These are phyloP conservation scores for Picea glauca DNA, from an alignment of 75 land plant species.

Conservation along the genomic window DNA sequence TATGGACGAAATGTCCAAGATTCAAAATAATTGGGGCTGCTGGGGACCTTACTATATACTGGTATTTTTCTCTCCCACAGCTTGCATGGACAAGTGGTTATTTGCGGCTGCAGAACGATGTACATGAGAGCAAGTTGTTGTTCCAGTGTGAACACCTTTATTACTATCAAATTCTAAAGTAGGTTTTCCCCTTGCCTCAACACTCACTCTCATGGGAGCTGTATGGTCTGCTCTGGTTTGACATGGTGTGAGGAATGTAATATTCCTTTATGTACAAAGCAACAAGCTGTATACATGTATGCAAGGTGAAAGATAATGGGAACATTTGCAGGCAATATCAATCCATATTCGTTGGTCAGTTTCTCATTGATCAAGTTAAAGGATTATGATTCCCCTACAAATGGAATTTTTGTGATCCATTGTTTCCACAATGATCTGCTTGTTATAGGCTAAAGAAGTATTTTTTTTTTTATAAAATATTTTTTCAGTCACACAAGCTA, in stretches of 20 bases:
- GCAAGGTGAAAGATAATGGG: not conserved
- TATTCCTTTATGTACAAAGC: slow-evolving; percentile 9
- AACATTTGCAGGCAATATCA: slow-evolving; percentile 6
- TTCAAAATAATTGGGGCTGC: slow-evolving; percentile 8
- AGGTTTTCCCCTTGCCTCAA: not conserved
- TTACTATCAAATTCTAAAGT: not conserved
- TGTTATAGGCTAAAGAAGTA: not conserved
- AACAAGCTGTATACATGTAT: slow-evolving; percentile 4
- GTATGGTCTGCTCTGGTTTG: slow-evolving; percentile 6
- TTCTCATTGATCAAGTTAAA: not conserved
- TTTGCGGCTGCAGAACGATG: slow-evolving; percentile 10
- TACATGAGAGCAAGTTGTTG: slow-evolving; percentile 13
- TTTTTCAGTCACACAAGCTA: not conserved
- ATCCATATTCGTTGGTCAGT: not conserved
- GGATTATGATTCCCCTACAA: not conserved
- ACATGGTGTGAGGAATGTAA: slow-evolving; percentile 13
- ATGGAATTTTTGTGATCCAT: not conserved
- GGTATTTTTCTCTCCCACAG: slow-evolving; percentile 1
- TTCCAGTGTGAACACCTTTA: slow-evolving; percentile 4
- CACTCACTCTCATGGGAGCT: slow-evolving; percentile 2
- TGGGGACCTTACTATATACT: not conserved
- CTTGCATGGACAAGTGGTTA: not conserved
- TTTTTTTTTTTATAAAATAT: not conserved
- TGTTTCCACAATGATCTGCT: not conserved
- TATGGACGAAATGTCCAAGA: not conserved